These are phyloP conservation scores for Gonium pectorale DNA, from an alignment of 139 green algal species.

Conservation along the genomic window DNA sequence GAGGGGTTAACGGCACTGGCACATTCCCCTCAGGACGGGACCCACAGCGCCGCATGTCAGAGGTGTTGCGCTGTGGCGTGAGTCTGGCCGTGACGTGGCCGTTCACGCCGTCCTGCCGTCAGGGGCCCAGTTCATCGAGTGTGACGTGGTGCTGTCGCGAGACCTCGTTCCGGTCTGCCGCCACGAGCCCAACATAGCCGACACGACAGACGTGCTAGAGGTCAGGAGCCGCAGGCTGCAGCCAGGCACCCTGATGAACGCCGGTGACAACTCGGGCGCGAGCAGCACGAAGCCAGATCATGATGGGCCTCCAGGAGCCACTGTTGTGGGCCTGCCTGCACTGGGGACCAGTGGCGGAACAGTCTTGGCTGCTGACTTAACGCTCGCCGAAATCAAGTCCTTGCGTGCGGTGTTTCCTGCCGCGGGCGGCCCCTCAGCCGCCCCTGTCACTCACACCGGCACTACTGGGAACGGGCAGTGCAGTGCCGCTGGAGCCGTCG, in stretches of 20 bases:
- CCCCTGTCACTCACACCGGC: neutral
- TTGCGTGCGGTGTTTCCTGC: conserved; percentile 3
- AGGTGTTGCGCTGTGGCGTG: too few relatives aligned
- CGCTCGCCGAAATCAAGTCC: conserved; percentile 17
- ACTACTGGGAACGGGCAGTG: neutral
- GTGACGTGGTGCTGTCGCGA: conserved; percentile 14
- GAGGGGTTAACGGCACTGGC: too few relatives aligned
- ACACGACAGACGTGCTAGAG: conserved; percentile 26
- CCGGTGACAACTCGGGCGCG: too few relatives aligned
- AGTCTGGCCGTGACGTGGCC: too few relatives aligned
- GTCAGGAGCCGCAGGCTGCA: too few relatives aligned
- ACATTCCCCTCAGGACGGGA: too few relatives aligned
- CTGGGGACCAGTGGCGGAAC: too few relatives aligned
- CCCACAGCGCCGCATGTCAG: too few relatives aligned
- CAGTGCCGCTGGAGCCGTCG: neutral
- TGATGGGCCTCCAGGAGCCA: neutral
- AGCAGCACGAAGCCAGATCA: neutral
- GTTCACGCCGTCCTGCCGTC: neutral
- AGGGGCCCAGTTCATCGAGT: conserved; percentile 32
- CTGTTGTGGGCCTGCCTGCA: neutral
- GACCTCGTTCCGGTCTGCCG: conserved; percentile 39
- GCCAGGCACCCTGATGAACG: too few relatives aligned
- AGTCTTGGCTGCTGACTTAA: conserved; percentile 6
- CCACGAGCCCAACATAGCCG: conserved; percentile 35
- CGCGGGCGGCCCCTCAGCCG: neutral